A percentile compares a stretch with the other conserved stretches of the same genome.
Conservation (phyloP, 768 basidiomycete species). For the Tephrocybe sp. region DNA sequence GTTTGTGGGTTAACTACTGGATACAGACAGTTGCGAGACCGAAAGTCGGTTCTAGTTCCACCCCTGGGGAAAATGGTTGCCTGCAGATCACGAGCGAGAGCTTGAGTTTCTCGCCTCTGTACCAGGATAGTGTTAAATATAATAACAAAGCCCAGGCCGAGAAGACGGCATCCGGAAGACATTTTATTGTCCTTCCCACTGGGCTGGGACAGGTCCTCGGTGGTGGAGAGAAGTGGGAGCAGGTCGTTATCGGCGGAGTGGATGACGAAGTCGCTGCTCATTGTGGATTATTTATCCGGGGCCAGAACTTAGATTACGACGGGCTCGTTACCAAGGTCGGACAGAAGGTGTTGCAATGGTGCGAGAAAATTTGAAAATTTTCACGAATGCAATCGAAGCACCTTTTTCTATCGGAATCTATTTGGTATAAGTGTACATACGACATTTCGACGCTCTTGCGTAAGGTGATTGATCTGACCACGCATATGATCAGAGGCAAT, state of each 20-base stretch:
- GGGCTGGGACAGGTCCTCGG: conserved; percentile 38
- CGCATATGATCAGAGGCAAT: too few relatives aligned
- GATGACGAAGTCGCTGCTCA: conserved; percentile 58
- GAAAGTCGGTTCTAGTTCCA: conserved; percentile 1
- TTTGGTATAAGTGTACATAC: neutral
- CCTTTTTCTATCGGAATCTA: neutral
- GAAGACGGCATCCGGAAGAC: conserved; percentile 30
- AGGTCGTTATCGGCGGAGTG: conserved; percentile 46
- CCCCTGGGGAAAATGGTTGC: conserved; percentile 10
- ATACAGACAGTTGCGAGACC: conserved; percentile 38
- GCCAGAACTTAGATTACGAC: conserved; percentile 50
- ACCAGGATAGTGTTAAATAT: neutral
- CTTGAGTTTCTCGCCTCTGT: neutral
- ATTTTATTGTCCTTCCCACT: conserved; percentile 53
- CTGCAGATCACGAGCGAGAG: conserved; percentile 4
- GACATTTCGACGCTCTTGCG: too few relatives aligned
- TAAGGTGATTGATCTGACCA: too few relatives aligned
- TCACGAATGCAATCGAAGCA: neutral
- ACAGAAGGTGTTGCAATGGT: conserved; percentile 40
- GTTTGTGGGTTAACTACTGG: conserved; percentile 60
- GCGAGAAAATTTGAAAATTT: conserved; percentile 18
- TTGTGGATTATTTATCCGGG: conserved; percentile 49
- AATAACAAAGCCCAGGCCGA: conserved; percentile 17
- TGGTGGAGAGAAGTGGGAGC: conserved; percentile 48
- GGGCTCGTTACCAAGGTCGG: conserved; percentile 44